Percentiles rank a stretch among this genome's conserved stretches.
phyloP scores from a whole-genome alignment of 352 stramenopile genomes.

The Proteromonas lacertae region DNA sequence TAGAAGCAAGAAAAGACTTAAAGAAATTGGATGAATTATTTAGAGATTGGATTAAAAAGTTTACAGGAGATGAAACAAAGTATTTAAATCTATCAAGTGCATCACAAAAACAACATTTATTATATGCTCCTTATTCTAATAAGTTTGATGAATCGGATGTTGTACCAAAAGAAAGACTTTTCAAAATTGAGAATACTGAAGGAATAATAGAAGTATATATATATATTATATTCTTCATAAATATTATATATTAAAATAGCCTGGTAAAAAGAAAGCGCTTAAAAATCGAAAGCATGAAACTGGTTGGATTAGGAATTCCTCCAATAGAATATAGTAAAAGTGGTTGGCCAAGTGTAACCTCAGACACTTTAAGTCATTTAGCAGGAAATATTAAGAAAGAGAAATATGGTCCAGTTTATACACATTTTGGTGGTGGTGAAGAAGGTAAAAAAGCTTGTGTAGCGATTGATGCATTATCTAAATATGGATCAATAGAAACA shows the following conservation, averaged over 20 bases:
- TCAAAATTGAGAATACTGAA: too few relatives aligned
- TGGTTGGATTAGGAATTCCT: neutral
- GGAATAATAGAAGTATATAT: too few relatives aligned
- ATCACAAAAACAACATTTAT: constrained; percentile 39
- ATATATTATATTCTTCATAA: too few relatives aligned
- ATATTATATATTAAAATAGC: neutral
- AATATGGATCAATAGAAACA: constrained; percentile 87
- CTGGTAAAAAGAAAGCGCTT: neutral
- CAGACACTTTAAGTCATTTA: neutral
- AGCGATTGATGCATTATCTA: constrained; percentile 57
- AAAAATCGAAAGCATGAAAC: neutral
- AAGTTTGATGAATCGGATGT: neutral
- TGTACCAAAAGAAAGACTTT: too few relatives aligned
- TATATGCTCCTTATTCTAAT: constrained; percentile 38
- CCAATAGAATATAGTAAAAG: neutral
- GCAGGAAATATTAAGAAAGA: neutral
- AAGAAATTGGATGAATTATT: constrained; percentile 25
- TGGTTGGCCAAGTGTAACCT: neutral
- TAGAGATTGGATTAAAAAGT: constrained; percentile 23
- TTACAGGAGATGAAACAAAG: constrained; percentile 27
- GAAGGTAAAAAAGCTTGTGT: constrained; percentile 60
- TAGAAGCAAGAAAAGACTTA: constrained; percentile 45
- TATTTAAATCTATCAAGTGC: constrained; percentile 41
- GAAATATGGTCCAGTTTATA: constrained; percentile 4
- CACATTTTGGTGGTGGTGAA: constrained; percentile 59